These are phyloP conservation scores for Eucalyptus coolabah DNA, from an alignment of 345 rosid genomes.

Conservation along the genomic window DNA sequence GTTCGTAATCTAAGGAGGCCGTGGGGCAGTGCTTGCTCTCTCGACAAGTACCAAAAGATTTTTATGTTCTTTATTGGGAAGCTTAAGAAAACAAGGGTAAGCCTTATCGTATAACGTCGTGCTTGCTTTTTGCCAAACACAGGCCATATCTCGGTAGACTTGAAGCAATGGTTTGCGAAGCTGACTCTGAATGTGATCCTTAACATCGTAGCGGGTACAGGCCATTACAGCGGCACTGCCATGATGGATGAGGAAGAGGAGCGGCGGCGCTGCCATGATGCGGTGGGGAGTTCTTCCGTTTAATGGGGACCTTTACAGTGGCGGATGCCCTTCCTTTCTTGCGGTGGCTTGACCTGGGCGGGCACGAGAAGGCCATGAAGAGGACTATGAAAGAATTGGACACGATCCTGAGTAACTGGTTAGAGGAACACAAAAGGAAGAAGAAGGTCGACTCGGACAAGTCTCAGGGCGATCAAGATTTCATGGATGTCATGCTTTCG, in stretches of 20 bases:
- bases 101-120: background rate
- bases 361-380: conserved; percentile 9
- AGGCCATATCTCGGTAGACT: conserved; percentile 2
- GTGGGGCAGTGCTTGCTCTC: background rate
- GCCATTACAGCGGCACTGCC: background rate
- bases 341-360: conserved; percentile 13
- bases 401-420: background rate
- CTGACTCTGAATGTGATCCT: conserved; percentile 7
- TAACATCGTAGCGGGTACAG: conserved; percentile 15
- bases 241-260: conserved; percentile 1
- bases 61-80: background rate
- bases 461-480: background rate
- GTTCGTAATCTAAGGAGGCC: background rate
- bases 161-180: conserved; percentile 14
- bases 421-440: conserved; percentile 3
- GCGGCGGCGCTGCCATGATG: background rate
- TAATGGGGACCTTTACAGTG: background rate
- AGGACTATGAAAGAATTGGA: conserved; percentile 1
- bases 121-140: background rate
- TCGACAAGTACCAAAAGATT: background rate
- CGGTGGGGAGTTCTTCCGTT: background rate
- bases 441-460: background rate
- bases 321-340: conserved; percentile 8
- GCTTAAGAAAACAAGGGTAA: background rate
- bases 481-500: conserved; percentile 1